Percentiles rank a stretch among this genome's conserved stretches.
These are phyloP conservation scores for Pleurozium schreberi DNA, from an alignment of 225 moss, liverwort and hornwort genomes.

Conservation along the genomic window DNA sequence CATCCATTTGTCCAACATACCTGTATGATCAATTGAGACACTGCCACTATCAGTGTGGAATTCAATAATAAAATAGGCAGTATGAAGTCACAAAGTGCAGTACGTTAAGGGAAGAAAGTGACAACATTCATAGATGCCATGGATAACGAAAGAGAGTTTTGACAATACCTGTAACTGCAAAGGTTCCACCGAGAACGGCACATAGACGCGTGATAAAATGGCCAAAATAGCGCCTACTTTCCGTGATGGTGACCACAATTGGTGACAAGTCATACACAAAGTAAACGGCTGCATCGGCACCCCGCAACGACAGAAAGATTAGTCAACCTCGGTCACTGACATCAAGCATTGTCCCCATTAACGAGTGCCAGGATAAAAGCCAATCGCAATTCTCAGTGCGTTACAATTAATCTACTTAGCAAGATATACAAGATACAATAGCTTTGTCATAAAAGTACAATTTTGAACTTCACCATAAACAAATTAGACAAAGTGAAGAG, in stretches of 20 bases:
- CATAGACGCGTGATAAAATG: constrained; percentile 84
- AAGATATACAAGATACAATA: not conserved
- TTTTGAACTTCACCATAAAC: not conserved
- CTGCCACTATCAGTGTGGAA: not conserved
- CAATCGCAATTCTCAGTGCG: not conserved
- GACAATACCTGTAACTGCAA: constrained; percentile 62
- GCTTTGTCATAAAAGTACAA: not conserved
- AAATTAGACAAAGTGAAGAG: not conserved
- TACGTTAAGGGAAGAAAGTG: not conserved
- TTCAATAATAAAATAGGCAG: not conserved
- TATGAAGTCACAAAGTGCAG: not conserved
- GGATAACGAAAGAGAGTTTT: not conserved
- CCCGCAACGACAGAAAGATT: not conserved
- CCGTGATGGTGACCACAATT: constrained; percentile 69
- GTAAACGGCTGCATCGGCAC: constrained; percentile 59
- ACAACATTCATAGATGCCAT: not conserved
- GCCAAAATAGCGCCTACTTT: constrained; percentile 66
- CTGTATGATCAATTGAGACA: constrained; percentile 19
- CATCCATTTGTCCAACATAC: constrained; percentile 90
- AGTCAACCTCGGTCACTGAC: not conserved
- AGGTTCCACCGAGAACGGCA: constrained; percentile 80
- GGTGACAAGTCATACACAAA: constrained; percentile 89
- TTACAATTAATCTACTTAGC: not conserved
- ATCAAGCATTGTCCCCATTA: not conserved
- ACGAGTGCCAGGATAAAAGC: not conserved